Base-by-base conservation (phyloP, 1,284 basidiomycete species). In the Leucoagaricus sp. region DNA sequence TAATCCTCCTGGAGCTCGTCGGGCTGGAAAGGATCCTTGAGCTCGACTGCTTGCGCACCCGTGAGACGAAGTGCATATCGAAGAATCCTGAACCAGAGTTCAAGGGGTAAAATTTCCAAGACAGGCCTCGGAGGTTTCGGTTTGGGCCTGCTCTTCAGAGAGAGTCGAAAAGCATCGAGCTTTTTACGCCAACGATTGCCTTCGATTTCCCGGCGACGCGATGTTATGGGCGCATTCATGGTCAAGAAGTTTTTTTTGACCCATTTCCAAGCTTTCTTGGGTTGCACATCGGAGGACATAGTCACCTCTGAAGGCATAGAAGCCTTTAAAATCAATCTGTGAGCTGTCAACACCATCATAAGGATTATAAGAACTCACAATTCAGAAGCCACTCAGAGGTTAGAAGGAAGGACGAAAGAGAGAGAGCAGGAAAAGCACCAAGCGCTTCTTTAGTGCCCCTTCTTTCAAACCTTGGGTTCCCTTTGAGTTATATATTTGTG, bases 31-130 rank as follows among this genome's bases (percentile, higher is more conserved):
- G 65, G 64, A 49, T 69, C 66, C 28, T 69, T 69, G 3, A 66
- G 63, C 25, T 65, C 61, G 19, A 69, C 40, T 12, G 64, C 54
- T 31, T 51, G 56, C 15, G 65, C 56, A 0, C 70, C 70, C 4
- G 64, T 57, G 8, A 67, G 59, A 23, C 69, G 60, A 42, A 66
- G 57, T 1, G 64, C 49, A 25, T 62, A 71, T 3, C 60, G 60
- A 10, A 73, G 50, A 28, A 71, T 64, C 49, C 61, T 67, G 2
- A 60, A 57, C 67, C 68, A 72, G 25, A 72, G 52, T 55, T 72
- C 71, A 10, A 33, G 46, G 3, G 71, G 71, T 12, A 72, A 61
- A 21, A 54, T 38, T 10, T 47, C 51, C 10, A 49, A 47, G 38
- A 45, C 19, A 33, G 28, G 47, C 34, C 23, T 50, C 31, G 42